A percentile compares a stretch with the other conserved stretches of the same genome.
Evolutionary conservation across 163 green algal genomes (phyloP).

Genomic region (Prototheca wickerhamii): DNA sequence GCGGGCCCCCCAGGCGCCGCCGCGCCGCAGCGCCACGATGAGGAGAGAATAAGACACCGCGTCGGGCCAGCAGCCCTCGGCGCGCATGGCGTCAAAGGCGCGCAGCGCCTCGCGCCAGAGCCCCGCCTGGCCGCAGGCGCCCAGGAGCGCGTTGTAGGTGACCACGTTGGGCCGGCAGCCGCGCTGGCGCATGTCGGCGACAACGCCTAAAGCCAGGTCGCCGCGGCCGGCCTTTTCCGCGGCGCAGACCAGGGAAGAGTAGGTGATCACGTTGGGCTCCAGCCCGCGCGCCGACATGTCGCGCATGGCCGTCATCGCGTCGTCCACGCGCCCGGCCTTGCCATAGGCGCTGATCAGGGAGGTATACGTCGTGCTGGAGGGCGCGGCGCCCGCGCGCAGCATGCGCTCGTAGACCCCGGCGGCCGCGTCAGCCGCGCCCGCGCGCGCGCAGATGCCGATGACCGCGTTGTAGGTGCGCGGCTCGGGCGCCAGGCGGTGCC

Average conservation of each 20-base stretch:
- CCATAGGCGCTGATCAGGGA: constrained; percentile 52
- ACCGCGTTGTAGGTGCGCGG: constrained; percentile 78
- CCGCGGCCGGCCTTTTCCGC: constrained; percentile 45
- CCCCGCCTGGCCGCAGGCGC: constrained; percentile 56
- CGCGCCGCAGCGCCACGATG: constrained; percentile 56
- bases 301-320: constrained; percentile 52
- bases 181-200: constrained; percentile 40
- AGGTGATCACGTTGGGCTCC: constrained; percentile 75
- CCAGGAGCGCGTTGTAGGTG: constrained; percentile 72
- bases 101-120: constrained; percentile 59
- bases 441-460: constrained; percentile 64
- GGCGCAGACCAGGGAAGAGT: constrained; percentile 57
- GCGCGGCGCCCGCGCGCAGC: constrained; percentile 53
- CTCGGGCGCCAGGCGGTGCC: constrained; percentile 56
- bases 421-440: constrained; percentile 47
- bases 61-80: constrained; percentile 63
- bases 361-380: constrained; percentile 71
- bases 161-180: constrained; percentile 77
- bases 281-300: constrained; percentile 54
- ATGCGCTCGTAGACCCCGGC: constrained; percentile 63
- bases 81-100: constrained; percentile 62
- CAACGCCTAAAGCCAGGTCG: constrained; percentile 7
- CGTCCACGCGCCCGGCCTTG: constrained; percentile 31
- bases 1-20: constrained; percentile 62
- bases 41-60: constrained; percentile 66